A percentile compares a stretch with the other conserved stretches of the same genome.
phyloP scores from a whole-genome alignment of 176 grass and related monocot species.

The Puya raimondii region DNA sequence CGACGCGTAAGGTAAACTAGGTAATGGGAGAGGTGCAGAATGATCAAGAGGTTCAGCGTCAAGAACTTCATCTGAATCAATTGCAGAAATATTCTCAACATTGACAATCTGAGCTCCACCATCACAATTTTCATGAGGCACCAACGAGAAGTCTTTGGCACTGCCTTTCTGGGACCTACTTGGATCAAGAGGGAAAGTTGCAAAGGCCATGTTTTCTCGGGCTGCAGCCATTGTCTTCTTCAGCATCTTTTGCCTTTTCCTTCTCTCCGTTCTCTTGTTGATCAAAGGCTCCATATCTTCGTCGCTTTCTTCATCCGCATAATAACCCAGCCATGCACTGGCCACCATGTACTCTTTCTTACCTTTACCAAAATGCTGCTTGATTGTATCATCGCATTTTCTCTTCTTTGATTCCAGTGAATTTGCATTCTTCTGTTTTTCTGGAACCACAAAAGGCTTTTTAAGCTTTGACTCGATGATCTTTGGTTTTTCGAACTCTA shows the following conservation, averaged over 20 bases:
- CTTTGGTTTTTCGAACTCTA: neutral
- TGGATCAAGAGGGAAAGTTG: neutral
- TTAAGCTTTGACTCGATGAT: neutral
- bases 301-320: constrained; percentile 50
- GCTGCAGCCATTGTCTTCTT: constrained; percentile 29
- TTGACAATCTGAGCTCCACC: neutral
- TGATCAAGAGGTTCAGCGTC: neutral
- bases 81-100: neutral
- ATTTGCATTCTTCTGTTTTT: constrained; percentile 1
- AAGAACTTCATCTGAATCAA: neutral
- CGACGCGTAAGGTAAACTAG: neutral
- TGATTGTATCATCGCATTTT: constrained; percentile 13
- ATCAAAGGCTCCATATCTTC: constrained; percentile 42
- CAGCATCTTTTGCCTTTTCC: constrained; percentile 35
- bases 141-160: neutral
- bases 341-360: constrained; percentile 26
- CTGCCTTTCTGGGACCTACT: neutral
- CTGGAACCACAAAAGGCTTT: neutral
- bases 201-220: neutral
- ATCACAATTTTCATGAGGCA: neutral
- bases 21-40: neutral
- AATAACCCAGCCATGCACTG: constrained; percentile 43
- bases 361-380: neutral
- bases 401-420: constrained; percentile 13
- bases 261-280: constrained; percentile 61